Evolutionary conservation across 2,329 filamentous ascomycete genomes (phyloP).

Genomic region (Fusarium chaquense): DNA sequence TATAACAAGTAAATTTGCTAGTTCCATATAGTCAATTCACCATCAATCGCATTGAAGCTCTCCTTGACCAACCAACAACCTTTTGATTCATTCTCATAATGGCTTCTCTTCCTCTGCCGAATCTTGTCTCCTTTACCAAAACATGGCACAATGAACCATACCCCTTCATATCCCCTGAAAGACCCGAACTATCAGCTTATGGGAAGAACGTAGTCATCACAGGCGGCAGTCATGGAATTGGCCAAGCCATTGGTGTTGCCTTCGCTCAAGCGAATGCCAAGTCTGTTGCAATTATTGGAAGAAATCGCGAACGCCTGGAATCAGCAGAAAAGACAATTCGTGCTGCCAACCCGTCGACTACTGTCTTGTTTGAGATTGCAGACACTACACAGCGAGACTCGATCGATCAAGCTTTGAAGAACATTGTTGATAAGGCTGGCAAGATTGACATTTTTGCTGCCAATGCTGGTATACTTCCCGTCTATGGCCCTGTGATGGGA

Average conservation of each 20-base stretch:
- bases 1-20: background rate
- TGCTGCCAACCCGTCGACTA: background rate
- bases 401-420: background rate
- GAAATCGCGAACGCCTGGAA: slow-evolving; percentile 49
- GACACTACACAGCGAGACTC: background rate
- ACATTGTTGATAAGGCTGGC: background rate
- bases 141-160: slow-evolving; percentile 45
- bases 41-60: no score
- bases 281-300: slow-evolving; percentile 55
- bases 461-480: slow-evolving; percentile 26
- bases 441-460: slow-evolving; percentile 37
- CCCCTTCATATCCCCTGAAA: slow-evolving; percentile 46
- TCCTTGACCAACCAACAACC: background rate
- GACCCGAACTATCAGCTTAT: slow-evolving; percentile 50
- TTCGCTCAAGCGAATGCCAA: slow-evolving; percentile 59
- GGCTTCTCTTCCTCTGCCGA: background rate
- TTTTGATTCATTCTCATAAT: background rate
- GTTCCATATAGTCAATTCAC: background rate
- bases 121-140: slow-evolving; percentile 36
- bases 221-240: slow-evolving; percentile 72
- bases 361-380: background rate
- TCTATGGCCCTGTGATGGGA: background rate
- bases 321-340: slow-evolving; percentile 20
- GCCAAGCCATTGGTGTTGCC: slow-evolving; percentile 70
- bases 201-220: slow-evolving; percentile 70